phyloP scores from a whole-genome alignment of 2,329 filamentous ascomycete genomes.

The Cordyceps cateniannulata region DNA sequence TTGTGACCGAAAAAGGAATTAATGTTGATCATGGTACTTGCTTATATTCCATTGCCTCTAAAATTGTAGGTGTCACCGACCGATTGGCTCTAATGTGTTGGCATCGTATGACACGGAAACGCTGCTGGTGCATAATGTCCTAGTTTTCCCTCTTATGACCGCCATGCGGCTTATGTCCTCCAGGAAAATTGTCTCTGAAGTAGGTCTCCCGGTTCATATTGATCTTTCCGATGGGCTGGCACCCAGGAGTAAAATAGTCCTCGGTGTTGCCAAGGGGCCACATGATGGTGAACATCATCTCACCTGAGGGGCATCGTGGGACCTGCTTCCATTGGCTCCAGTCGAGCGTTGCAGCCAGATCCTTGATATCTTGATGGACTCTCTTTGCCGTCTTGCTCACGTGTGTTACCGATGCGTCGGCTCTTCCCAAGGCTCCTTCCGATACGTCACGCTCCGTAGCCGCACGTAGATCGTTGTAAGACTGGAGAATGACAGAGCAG shows the following conservation, averaged over 20 bases:
- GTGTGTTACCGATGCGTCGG: background rate
- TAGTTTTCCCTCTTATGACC: background rate
- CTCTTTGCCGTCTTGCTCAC: slow-evolving; percentile 16
- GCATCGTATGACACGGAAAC: too few species aligned
- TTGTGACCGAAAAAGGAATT: too few species aligned
- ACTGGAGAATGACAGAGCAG: slow-evolving; percentile 12
- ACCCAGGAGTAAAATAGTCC: slow-evolving; percentile 41
- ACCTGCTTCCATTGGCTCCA: slow-evolving; percentile 58
- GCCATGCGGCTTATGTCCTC: background rate
- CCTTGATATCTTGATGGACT: slow-evolving; percentile 17
- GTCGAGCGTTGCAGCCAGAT: slow-evolving; percentile 41
- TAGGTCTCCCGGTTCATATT: background rate
- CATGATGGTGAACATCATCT: slow-evolving; percentile 57
- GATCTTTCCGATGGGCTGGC: slow-evolving; percentile 20
- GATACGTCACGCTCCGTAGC: background rate
- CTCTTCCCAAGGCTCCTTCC: background rate
- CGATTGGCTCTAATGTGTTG: background rate
- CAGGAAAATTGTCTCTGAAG: background rate
- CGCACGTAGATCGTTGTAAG: slow-evolving; percentile 2
- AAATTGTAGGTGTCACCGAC: background rate
- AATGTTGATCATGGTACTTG: background rate
- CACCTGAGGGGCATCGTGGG: slow-evolving; percentile 42
- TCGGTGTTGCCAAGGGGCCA: slow-evolving; percentile 52
- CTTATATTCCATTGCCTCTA: background rate
- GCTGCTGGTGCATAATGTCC: background rate